Evolutionary conservation across 805 yeast species (phyloP).

Genomic region (Cyberlindnera euphorbiiphila): DNA sequence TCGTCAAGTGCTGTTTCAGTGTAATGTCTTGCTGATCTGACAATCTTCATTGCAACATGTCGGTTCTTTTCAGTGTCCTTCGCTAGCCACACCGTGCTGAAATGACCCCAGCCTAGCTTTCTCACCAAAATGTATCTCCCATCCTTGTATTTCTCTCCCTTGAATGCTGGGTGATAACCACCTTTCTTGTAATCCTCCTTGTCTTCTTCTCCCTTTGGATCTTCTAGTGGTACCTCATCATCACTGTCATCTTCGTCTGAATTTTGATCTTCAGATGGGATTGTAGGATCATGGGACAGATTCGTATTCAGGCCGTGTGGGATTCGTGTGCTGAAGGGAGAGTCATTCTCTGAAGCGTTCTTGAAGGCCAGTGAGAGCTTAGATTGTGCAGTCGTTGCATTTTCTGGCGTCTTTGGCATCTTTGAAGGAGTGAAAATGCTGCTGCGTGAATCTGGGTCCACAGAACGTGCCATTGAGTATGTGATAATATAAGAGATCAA

Average conservation of each 20-base stretch:
- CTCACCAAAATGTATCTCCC: slow-evolving; percentile 76
- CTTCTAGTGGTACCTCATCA: slow-evolving; percentile 30
- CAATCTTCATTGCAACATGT: slow-evolving; percentile 93
- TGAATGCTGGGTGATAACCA: slow-evolving; percentile 91
- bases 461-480: slow-evolving; percentile 15
- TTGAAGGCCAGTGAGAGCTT: slow-evolving; percentile 24
- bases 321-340: slow-evolving; percentile 3
- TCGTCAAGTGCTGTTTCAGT: slow-evolving; percentile 95
- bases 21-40: slow-evolving; percentile 84
- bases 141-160: slow-evolving; percentile 81
- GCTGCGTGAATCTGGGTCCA: slow-evolving; percentile 11
- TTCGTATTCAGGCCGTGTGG: slow-evolving; percentile 11
- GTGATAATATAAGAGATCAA: no score
- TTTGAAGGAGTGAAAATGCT: slow-evolving; percentile 14
- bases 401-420: slow-evolving; percentile 6
- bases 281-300: background rate
- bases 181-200: slow-evolving; percentile 82
- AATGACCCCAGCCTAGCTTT: slow-evolving; percentile 98
- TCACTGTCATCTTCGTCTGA: slow-evolving; percentile 15
- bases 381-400: slow-evolving; percentile 7
- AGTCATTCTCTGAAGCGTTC: slow-evolving; percentile 13
- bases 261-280: background rate
- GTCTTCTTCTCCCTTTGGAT: slow-evolving; percentile 74
- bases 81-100: slow-evolving; percentile 94
- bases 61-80: slow-evolving; percentile 49